Base-by-base conservation (phyloP, 352 stramenopile species). In the Pythium rishiriense region DNA sequence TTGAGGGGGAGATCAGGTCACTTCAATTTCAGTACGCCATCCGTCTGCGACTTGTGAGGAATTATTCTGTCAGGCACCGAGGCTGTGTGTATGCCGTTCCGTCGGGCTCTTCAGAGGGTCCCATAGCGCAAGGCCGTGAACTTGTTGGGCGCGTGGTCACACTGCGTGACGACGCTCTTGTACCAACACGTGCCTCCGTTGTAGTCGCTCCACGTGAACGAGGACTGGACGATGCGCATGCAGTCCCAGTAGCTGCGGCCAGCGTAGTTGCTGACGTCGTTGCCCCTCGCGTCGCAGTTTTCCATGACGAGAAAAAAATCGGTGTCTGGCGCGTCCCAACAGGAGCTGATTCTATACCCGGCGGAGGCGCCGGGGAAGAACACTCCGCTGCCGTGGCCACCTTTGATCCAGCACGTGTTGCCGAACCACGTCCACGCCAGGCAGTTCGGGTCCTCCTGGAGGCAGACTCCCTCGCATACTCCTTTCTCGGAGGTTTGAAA, bases 331-430 rank as follows among this genome's bases (percentile, higher is more conserved):
- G n/a, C n/a, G n/a, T n/a, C n/a, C n/a, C n/a, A n/a, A n/a, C n/a
- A n/a, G n/a, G n/a, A n/a, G n/a, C n/a, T n/a, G n/a, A n/a, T n/a
- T n/a, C n/a, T n/a, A n/a, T n/a, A n/a, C n/a, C 37, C 37, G n/a
- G 37, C 19, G 37, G n/a, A 12, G 9, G 37, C 37, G 37, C 37
- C 37, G 37, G 11, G 6, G 9, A 21, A 7, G 37, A 43, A 43
- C 10, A 43, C 14, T 12, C 14, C 37, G 37, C 37, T 43, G 5
- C 37, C 37, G 37, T 43, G 37, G 49, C 49, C 49, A 51, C 68
- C 77, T 58, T 90, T 88, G 26, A 88, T 64, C 66, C 71, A 88
- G 54, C 79, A 86, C 12, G 74, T 86, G 11, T 77, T 77, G 22
- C 71, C 64, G 24, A 35, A 81, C 80, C 79, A 88, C 0, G 74